phyloP scores from a whole-genome alignment of 768 basidiomycete genomes.

The Sporobolomyces pararoseus region DNA sequence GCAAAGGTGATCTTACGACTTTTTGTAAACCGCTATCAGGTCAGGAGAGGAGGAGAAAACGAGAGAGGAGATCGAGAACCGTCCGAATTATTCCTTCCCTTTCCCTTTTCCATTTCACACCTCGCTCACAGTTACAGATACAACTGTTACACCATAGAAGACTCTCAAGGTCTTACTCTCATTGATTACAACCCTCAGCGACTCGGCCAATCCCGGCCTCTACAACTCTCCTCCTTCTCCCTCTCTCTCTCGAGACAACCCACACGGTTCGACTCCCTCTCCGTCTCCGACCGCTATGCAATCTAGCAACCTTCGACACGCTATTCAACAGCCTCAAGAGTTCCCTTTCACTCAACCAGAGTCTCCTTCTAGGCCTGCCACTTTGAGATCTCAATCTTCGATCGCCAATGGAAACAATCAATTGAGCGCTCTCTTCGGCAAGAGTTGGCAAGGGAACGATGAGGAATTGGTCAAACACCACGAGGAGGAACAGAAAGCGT shows the following conservation, averaged over 20 bases:
- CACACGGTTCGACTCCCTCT: no score
- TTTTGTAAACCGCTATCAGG: no score
- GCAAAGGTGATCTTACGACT: no score
- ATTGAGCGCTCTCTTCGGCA: conserved; percentile 9
- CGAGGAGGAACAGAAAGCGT: conserved; percentile 27
- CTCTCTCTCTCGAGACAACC: not conserved
- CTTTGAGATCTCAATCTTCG: not conserved
- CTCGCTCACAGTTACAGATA: not conserved
- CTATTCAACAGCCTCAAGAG: not conserved
- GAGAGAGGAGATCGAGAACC: no score
- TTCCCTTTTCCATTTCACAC: not conserved
- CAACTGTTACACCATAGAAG: no score
- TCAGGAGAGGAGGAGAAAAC: no score
- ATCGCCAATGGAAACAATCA: conserved; percentile 12
- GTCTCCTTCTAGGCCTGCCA: not conserved
- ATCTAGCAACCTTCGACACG: conserved; percentile 5
- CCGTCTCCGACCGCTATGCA: conserved; percentile 18
- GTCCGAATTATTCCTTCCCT: not conserved
- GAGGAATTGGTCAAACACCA: conserved; percentile 18
- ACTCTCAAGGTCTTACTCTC: not conserved
- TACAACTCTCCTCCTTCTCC: not conserved
- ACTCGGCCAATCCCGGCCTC: not conserved
- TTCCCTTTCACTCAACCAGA: conserved; percentile 17
- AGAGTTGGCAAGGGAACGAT: conserved; percentile 18
- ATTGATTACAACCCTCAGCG: conserved; percentile 1